Evolutionary conservation across 495 filamentous ascomycete species (phyloP), one percentile per base, ranked within the genome.

Genomic region (Penicillium waksmanii): DNA sequence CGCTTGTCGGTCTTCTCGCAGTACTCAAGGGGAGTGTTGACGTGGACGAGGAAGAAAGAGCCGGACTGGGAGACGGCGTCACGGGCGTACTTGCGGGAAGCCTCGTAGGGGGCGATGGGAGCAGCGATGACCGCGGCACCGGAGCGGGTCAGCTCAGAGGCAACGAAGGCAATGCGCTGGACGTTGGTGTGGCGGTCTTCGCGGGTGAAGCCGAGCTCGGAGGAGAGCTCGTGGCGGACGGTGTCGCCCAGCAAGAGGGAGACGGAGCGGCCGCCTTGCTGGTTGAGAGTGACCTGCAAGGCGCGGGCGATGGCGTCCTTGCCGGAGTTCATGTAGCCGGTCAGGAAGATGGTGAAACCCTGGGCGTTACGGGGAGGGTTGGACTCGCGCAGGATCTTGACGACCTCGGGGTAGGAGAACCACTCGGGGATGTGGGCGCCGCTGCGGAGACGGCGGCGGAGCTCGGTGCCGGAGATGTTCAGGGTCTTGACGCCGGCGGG

Each of bases 341-440:
- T 98, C 47, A 98, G 82, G 87, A 98, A 96, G 78, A 98, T 86
- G 52, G 96, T 98, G 85, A 98, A 98, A 61, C 95, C 95, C 81
- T 98, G 96, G 67, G 84, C 79, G 68, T 84, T 86, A 58, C 95
- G 88, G 38, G 96, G 85, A 8, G 93, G 96, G 77, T 96, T 93
- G 60, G 93, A 96, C 78, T 98, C 91, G 63, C 95, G 84, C 52
- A 98, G 87, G 47, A 98, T 95, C 74, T 86, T 87, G 76, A 98
- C 95, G 62, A 98, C 96, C 80, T 98, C 96, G 57, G 96, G 93
- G 80, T 98, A 98, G 19, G 95, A 98, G 84, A 98, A 98, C 95
- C 95, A 98, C 74, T 96, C 92, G 56, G 95, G 95, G 69, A 98
- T 98, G 62, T 96, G 92, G 61, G 87, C 88, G 55, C 95, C 95